These are phyloP conservation scores for Rubroshorea leprosula DNA, from an alignment of 345 rosid species.

Conservation along the genomic window DNA sequence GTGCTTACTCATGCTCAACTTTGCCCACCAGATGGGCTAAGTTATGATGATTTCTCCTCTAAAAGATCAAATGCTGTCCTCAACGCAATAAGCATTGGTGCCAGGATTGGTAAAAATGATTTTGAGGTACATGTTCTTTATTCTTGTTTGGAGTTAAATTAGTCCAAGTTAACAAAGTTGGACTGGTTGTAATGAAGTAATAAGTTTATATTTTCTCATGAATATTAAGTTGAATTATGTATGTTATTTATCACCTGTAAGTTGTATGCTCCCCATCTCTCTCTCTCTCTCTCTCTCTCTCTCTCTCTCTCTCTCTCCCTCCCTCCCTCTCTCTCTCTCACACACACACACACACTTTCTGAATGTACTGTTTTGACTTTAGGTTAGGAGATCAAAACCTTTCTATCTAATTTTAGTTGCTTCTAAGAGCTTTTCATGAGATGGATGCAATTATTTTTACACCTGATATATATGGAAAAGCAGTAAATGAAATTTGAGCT, in stretches of 20 bases:
- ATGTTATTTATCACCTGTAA: background rate
- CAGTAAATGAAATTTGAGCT: background rate
- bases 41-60: constrained; percentile 53
- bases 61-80: constrained; percentile 71
- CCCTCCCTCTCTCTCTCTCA: no score
- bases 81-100: constrained; percentile 48
- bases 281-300: no score
- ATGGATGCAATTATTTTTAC: background rate
- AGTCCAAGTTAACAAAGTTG: background rate
- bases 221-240: background rate
- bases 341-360: no score
- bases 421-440: background rate
- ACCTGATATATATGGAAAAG: background rate
- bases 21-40: constrained; percentile 71
- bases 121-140: constrained; percentile 36
- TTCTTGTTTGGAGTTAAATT: background rate
- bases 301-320: no score
- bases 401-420: background rate
- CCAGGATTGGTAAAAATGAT: constrained; percentile 48
- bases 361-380: no score
- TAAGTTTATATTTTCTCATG: background rate
- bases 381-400: no score
- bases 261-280: no score
- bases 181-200: background rate
- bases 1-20: constrained; percentile 84